Conservation (phyloP, 768 basidiomycete genomes). For the Rhizopogon sp. region DNA sequence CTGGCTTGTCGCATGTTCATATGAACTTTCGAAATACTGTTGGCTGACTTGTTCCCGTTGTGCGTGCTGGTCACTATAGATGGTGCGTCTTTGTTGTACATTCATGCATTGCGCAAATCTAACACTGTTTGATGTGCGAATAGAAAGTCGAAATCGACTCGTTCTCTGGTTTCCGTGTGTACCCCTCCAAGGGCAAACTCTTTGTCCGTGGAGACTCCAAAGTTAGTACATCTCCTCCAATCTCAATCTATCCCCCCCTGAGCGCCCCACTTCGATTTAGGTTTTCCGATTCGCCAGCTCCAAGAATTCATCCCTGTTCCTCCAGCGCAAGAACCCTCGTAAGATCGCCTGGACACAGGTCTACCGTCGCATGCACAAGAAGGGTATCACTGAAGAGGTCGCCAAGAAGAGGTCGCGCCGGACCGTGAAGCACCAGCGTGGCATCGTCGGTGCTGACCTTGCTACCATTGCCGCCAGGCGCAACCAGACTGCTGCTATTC, state of each 20-base stretch:
- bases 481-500: conserved; percentile 84
- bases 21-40: conserved; percentile 5
- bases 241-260: not conserved
- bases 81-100: conserved; percentile 14
- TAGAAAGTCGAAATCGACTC: conserved; percentile 98
- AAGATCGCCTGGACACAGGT: conserved; percentile 97
- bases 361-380: conserved; percentile 98
- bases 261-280: conserved; percentile 31
- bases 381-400: conserved; percentile 98
- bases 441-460: conserved; percentile 96
- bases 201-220: conserved; percentile 97
- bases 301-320: conserved; percentile 95
- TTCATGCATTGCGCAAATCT: not conserved
- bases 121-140: conserved; percentile 12
- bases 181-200: conserved; percentile 94
- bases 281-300: conserved; percentile 93
- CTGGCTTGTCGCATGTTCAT: conserved; percentile 9
- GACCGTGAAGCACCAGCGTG: conserved; percentile 97
- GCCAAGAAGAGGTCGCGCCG: conserved; percentile 98
- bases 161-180: conserved; percentile 97
- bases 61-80: conserved; percentile 9
- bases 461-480: conserved; percentile 86
- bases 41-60: conserved; percentile 12
- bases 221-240: conserved; percentile 39
- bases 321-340: conserved; percentile 99